Conservation (phyloP, 73 alveolate genomes). For the Tetrahymena thermophila region DNA sequence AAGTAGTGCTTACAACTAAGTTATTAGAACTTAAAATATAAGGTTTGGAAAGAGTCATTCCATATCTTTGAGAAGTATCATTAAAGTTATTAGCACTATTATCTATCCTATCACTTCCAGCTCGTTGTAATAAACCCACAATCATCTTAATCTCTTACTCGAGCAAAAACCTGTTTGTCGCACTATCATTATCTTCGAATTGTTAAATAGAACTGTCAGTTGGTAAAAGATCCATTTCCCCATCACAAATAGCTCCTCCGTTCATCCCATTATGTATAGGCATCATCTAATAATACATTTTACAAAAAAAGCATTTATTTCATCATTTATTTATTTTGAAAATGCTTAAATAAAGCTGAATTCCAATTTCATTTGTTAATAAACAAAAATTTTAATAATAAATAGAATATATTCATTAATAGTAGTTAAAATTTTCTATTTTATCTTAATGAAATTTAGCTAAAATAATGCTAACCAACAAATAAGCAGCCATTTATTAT, state of each 20-base stretch:
- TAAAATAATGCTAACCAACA: too few species aligned
- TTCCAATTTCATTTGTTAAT: too few species aligned
- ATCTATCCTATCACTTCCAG: not conserved
- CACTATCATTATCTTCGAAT: not conserved
- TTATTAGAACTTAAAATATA: not conserved
- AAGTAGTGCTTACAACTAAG: not conserved
- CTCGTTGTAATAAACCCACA: not conserved
- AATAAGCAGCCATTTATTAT: too few species aligned
- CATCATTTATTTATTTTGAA: too few species aligned
- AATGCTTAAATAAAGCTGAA: too few species aligned
- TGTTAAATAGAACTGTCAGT: not conserved
- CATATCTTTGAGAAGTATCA: not conserved
- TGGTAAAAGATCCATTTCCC: not conserved
- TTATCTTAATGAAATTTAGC: too few species aligned
- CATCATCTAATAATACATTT: not conserved
- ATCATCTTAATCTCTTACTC: not conserved
- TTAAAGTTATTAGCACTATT: not conserved
- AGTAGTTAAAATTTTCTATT: too few species aligned
- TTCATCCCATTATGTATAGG: not conserved
- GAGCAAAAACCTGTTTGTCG: not conserved
- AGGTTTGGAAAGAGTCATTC: not conserved
- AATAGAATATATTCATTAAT: too few species aligned
- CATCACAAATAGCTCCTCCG: not conserved
- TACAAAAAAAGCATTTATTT: too few species aligned
- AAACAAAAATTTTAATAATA: too few species aligned